Percentiles rank a stretch among this genome's conserved stretches.
Evolutionary conservation across 495 filamentous ascomycete genomes (phyloP).

Genomic region (Talaromyces trachyspermus): DNA sequence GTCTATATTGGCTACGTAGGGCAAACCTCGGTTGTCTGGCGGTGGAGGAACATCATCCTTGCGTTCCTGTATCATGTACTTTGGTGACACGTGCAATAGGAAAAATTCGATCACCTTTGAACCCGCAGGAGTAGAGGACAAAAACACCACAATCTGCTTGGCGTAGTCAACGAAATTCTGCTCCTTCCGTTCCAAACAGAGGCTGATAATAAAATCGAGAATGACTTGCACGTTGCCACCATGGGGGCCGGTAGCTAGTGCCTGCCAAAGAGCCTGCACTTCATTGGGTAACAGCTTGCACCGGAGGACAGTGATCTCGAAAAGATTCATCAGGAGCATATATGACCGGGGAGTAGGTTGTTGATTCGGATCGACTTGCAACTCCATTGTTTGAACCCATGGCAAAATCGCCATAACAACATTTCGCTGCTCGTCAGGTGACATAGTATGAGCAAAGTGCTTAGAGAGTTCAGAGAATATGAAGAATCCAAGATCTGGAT

Average conservation of each 20-base stretch:
- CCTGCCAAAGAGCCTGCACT: slow-evolving; percentile 96
- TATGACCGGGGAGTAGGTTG: slow-evolving; percentile 86
- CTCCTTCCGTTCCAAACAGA: slow-evolving; percentile 87
- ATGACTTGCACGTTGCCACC: slow-evolving; percentile 93
- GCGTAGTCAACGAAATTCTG: slow-evolving; percentile 97
- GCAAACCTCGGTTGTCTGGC: slow-evolving; percentile 64
- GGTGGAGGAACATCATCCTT: slow-evolving; percentile 64
- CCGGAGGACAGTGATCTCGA: slow-evolving; percentile 92
- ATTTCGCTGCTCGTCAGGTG: slow-evolving; percentile 75
- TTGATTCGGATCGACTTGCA: slow-evolving; percentile 90
- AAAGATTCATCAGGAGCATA: slow-evolving; percentile 90
- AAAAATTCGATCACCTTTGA: slow-evolving; percentile 92
- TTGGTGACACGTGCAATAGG: slow-evolving; percentile 78
- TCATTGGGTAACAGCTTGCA: slow-evolving; percentile 87
- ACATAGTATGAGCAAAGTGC: slow-evolving; percentile 76
- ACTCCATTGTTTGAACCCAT: slow-evolving; percentile 91
- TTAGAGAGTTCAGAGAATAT: slow-evolving; percentile 91
- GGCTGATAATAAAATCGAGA: slow-evolving; percentile 87
- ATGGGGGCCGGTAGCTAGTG: slow-evolving; percentile 86
- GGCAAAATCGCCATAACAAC: slow-evolving; percentile 91
- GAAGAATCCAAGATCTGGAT: slow-evolving; percentile 81
- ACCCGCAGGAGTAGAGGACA: slow-evolving; percentile 85
- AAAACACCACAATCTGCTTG: slow-evolving; percentile 93
- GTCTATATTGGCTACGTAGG: slow-evolving; percentile 82
- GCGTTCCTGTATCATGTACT: slow-evolving; percentile 84